These are phyloP conservation scores for Pleomassaria siparia DNA, from an alignment of 2,329 filamentous ascomycete species.

Conservation along the genomic window DNA sequence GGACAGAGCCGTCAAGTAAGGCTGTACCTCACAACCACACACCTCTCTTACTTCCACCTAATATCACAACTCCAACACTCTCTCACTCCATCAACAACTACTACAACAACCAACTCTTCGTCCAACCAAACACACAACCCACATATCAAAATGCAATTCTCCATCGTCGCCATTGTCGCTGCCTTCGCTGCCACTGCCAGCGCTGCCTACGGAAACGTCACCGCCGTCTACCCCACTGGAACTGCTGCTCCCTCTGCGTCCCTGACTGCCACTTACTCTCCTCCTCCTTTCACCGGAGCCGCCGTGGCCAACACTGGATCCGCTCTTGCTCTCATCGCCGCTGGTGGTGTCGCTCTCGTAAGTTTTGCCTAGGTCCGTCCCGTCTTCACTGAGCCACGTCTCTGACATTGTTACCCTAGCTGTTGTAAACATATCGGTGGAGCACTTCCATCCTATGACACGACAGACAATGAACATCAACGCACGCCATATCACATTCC, in stretches of 20 bases:
- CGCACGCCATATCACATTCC: background rate
- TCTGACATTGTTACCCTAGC: no score
- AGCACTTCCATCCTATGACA: no score
- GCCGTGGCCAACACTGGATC: conserved; percentile 26
- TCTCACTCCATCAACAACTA: background rate
- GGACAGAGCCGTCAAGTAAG: background rate
- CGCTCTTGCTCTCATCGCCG: conserved; percentile 31
- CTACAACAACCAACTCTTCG: background rate
- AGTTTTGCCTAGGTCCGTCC: no score
- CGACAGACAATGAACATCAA: background rate
- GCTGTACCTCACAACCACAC: conserved; percentile 1
- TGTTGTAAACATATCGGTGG: no score
- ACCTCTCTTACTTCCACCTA: background rate
- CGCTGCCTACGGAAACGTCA: conserved; percentile 28
- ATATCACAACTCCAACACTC: background rate
- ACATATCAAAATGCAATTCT: conserved; percentile 35
- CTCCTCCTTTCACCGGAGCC: conserved; percentile 29
- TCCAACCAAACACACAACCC: conserved; percentile 9
- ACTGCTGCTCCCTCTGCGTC: conserved; percentile 7
- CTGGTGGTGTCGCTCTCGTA: conserved; percentile 36
- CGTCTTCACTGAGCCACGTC: no score
- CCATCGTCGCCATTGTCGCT: conserved; percentile 26
- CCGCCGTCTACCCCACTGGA: conserved; percentile 12
- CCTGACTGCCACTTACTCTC: conserved; percentile 8
- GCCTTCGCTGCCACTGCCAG: conserved; percentile 30